Base-by-base conservation (phyloP, 169 alveolate species). In the Cryptosporidium sp. region DNA sequence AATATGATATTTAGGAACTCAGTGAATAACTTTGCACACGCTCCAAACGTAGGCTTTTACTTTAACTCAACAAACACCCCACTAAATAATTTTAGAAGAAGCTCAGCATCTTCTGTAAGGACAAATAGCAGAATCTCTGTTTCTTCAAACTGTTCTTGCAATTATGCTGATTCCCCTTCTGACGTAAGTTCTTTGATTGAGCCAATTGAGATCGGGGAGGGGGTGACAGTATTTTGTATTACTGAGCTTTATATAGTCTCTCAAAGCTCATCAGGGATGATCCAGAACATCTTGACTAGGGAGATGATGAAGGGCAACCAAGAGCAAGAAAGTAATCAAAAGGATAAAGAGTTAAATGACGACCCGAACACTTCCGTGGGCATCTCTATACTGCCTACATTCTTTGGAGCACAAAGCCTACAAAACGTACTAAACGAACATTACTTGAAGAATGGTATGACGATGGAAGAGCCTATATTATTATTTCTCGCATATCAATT, bases 391-490 rank as follows among this genome's bases (percentile, higher is more conserved):
- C 39, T 80, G 2, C 89, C 89, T 12, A 80, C 89, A 61, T 37
- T 55, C 9, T 45, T 45, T 62, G 89, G 89, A 37, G 8, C 89
- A 23, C 37, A 21, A 59, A 80, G 89, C 37, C 31, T 80, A 26
- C 89, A 80, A 16, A 37, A 59, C 16, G 41, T 80, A 41, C 39
- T 80, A 45, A 80, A 80, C 31, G 75, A 80, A 3, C 51, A 23
- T 12, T 80, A 80, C 37, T n/a, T 80, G 33, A 80, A 62, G 68
- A 59, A 48, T 43, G 62, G 75, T 41, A 23, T 41, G 2, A 80
- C 73, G 3, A 62, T 80, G 89, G 89, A 80, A 62, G 89, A 80
- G 43, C 89, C 89, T 37, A 23, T 59, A 3, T 37, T 80, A 16
- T 26, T 80, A 61, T 80, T 80, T 80, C 55, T 80, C 12, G 26